A percentile compares a stretch with the other conserved stretches of the same genome.
Evolutionary conservation across 169 alveolate genomes (phyloP).

Genomic region (Plasmodium adleri): DNA sequence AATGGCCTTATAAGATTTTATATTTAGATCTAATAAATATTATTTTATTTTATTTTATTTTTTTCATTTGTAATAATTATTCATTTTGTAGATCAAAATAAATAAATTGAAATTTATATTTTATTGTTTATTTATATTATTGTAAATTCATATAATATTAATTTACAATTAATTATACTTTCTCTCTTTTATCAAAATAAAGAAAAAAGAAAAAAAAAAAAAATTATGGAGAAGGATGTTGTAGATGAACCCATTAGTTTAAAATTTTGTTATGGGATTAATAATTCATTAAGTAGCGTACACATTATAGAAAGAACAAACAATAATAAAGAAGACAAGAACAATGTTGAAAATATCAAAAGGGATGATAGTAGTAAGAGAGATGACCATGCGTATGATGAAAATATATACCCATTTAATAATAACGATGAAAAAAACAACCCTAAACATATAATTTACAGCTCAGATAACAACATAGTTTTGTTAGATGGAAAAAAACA

Average conservation of each 20-base stretch:
- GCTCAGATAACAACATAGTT: slow-evolving; percentile 73
- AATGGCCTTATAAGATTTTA: too few relatives aligned
- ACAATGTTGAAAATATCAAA: too few relatives aligned
- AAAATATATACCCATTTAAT: background rate
- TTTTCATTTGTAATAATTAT: too few relatives aligned
- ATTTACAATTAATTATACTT: too few relatives aligned
- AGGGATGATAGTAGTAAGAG: background rate
- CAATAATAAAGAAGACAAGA: slow-evolving; percentile 2
- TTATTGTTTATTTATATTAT: too few relatives aligned
- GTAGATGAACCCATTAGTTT: slow-evolving; percentile 70
- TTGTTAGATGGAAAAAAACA: slow-evolving; percentile 60
- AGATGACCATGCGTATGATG: background rate
- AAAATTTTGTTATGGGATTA: slow-evolving; percentile 74
- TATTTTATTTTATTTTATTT: too few relatives aligned
- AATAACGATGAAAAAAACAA: background rate
- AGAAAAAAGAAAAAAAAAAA: background rate
- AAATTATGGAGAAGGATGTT: background rate
- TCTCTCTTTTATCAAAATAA: background rate
- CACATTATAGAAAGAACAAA: slow-evolving; percentile 16
- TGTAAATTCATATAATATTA: too few relatives aligned
- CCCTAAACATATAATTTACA: slow-evolving; percentile 26
- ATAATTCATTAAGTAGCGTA: slow-evolving; percentile 61
- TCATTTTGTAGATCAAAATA: too few relatives aligned
- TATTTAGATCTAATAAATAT: too few relatives aligned
- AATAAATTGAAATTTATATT: too few relatives aligned